Conservation (phyloP, 192 early-diverging fungal species). For the Coemansia sp. region DNA sequence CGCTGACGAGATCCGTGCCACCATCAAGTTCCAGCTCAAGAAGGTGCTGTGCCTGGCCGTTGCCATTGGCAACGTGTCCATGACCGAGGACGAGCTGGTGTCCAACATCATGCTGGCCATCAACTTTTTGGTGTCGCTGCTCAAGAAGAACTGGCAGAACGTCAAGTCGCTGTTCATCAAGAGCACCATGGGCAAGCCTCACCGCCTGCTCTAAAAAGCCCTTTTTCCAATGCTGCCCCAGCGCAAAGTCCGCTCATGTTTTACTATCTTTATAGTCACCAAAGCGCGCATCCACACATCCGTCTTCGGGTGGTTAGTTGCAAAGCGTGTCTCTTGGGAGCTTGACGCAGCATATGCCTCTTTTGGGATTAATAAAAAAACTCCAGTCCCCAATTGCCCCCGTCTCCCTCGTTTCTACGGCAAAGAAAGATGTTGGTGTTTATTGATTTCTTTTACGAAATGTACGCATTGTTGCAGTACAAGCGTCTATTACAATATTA, state of each 20-base stretch:
- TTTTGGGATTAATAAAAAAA: background rate
- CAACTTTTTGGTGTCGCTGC: slow-evolving; percentile 96
- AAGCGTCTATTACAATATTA: no score
- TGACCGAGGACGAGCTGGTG: slow-evolving; percentile 93
- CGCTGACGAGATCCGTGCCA: slow-evolving; percentile 90
- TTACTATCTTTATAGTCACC: slow-evolving; percentile 29
- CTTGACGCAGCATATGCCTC: slow-evolving; percentile 8
- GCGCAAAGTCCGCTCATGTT: slow-evolving; percentile 25
- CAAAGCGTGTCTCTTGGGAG: slow-evolving; percentile 39
- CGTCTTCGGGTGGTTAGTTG: background rate
- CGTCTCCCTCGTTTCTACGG: no score
- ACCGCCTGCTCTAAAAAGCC: slow-evolving; percentile 76
- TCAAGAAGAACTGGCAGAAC: slow-evolving; percentile 99
- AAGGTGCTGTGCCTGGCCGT: slow-evolving; percentile 98
- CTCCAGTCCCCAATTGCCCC: no score
- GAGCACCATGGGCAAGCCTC: slow-evolving; percentile 94
- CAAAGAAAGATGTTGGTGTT: no score
- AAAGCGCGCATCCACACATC: no score
- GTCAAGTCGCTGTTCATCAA: slow-evolving; percentile 97
- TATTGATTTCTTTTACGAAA: no score
- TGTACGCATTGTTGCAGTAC: no score
- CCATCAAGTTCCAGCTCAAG: slow-evolving; percentile 99
- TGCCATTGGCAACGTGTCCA: slow-evolving; percentile 90
- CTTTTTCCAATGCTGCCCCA: background rate
- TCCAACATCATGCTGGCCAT: slow-evolving; percentile 96